These are phyloP conservation scores for Metarhizium humberi DNA, from an alignment of 2,329 filamentous ascomycete species.

Conservation along the genomic window DNA sequence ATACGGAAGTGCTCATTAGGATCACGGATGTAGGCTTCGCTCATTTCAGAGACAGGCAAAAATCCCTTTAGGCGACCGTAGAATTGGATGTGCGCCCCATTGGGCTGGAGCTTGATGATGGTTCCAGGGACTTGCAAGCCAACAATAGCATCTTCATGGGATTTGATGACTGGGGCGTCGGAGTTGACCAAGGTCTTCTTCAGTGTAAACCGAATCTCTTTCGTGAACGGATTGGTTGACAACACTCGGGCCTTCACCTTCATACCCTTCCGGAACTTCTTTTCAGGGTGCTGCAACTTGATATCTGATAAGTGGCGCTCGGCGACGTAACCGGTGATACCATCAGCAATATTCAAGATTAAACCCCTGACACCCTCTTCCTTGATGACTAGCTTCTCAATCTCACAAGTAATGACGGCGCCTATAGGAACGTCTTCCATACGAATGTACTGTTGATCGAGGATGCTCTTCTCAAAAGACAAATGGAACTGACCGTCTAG, in stretches of 20 bases:
- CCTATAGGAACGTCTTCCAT: constrained; percentile 83
- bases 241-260: constrained; percentile 79
- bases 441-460: constrained; percentile 85
- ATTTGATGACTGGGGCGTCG: constrained; percentile 68
- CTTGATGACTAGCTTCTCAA: constrained; percentile 77
- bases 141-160: constrained; percentile 62
- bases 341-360: constrained; percentile 75
- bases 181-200: constrained; percentile 95
- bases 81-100: constrained; percentile 86
- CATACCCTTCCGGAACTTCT: constrained; percentile 85
- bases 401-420: constrained; percentile 67
- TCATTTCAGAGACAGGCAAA: constrained; percentile 93
- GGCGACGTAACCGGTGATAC: constrained; percentile 80
- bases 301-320: constrained; percentile 85
- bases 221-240: constrained; percentile 65
- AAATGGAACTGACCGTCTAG: constrained; percentile 79
- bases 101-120: constrained; percentile 68
- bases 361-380: constrained; percentile 71
- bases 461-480: constrained; percentile 71
- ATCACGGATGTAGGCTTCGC: constrained; percentile 87
- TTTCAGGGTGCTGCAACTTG: constrained; percentile 82
- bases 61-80: constrained; percentile 79
- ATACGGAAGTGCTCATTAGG: constrained; percentile 80
- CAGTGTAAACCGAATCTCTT: constrained; percentile 75
- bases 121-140: constrained; percentile 79